Evolutionary conservation across 2,329 filamentous ascomycete genomes (phyloP), one percentile per base, ranked within the genome.

Genomic region (Trichophyton benhamiae): DNA sequence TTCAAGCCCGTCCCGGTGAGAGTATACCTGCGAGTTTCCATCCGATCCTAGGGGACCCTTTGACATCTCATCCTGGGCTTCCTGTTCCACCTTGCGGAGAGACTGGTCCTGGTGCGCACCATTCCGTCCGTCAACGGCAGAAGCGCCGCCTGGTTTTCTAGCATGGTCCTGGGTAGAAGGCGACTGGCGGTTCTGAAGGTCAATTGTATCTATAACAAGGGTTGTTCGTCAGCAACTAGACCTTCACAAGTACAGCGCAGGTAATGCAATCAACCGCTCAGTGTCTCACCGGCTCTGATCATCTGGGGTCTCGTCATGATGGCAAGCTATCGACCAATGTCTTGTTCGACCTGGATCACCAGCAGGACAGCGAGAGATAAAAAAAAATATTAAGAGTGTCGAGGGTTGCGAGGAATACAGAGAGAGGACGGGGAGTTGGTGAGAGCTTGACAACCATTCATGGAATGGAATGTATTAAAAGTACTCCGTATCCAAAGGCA

Each of bases 81-180:
- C 89, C 70, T 89, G 83, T 65, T 87, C 83, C 61, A 91, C 87
- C 71, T 89, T 87, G 69, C 88, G 87, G 65, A 96, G 80, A 17
- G 91, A 87, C 68, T 89, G 85, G 67, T 90, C 87, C 76, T 97
- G 91, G 72, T 96, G 91, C 52, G 89, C 85, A 66, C 86, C 87
- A 69, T 88, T 78, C 66, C 80, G 75, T 64, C 82, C 77, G 68
- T 80, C 75, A 62, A 77, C 80, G 63, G 76, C 74, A 65, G 79
- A 76, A 8, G 57, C 48, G 66, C 79, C 77, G 62, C 75, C n/a
- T 4, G 15, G 72, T 61, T 77, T 78, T 70, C 83, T 82, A 15
- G 82, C 79, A 74, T 95, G 91, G 72, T 91, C 87, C 77, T 95
- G 83, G 44, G 92, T 89, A 53, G 91, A 94, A 38, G 91, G 90